Base-by-base conservation (phyloP, 805 yeast genomes). In the Kregervanrija fluxuum region DNA sequence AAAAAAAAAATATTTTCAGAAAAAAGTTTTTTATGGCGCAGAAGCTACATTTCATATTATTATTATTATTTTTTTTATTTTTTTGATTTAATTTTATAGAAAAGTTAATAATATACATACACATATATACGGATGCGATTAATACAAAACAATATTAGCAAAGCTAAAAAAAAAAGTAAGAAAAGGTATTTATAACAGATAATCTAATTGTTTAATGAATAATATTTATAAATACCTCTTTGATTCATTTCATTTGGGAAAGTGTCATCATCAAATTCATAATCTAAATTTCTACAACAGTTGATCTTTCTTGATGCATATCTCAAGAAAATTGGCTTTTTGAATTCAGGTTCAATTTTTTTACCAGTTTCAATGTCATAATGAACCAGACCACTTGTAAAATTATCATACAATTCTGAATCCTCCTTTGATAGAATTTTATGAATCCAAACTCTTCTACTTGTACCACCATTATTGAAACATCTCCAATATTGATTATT, bases 391-490 rank as follows among this genome's bases (percentile, higher is more conserved):
- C 60, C 66, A 46, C 61, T 62, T 45, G 62, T 55, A 49, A 56
- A 59, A 44, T 56, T 59, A 31, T 47, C 53, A 39, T 44, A 47
- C 15, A 42, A 40, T 37, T 40, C 32, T 22, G 43, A 40, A 11
- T 49, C 53, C 8, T 38, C 32, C 5, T n/a, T 11, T 11, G 42
- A 41, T 6, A 34, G 30, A 11, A 49, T 40, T 28, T 38, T 42
- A 37, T 49, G 53, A 13, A 88, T 60, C 95, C 96, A 88, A 11
- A 86, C 81, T 48, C 96, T 71, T 48, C 95, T 70, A 4, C 95
- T 95, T 52, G 78, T 80, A 8, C 63, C 62, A 42, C 54, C 59
- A 45, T 76, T 73, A 52, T 75, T 80, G 55, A 67, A 74, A 45
- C 69, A 67, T 53, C 70, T 74, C 82, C 82, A 77, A 43, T 16